phyloP scores from a whole-genome alignment of 1,284 basidiomycete genomes.

The Moesziomyces aphidis region DNA sequence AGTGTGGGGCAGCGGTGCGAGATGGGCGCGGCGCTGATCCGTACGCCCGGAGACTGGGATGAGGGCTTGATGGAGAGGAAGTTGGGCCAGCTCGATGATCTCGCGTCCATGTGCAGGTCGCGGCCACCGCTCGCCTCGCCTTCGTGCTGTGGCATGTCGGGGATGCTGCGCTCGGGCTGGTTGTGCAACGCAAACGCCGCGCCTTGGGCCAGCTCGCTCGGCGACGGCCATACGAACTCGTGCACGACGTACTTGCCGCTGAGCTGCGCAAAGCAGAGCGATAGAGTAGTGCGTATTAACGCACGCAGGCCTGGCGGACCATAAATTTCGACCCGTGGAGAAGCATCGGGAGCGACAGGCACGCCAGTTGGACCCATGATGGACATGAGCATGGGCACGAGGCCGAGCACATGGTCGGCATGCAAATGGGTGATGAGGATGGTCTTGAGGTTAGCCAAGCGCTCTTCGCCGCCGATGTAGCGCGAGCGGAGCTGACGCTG shows the following conservation, averaged over 20 bases:
- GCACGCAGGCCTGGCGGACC: slow-evolving; percentile 63
- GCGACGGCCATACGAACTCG: slow-evolving; percentile 60
- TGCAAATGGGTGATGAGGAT: slow-evolving; percentile 66
- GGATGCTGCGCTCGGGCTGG: slow-evolving; percentile 35
- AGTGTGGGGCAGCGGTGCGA: slow-evolving; percentile 63
- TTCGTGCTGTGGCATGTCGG: slow-evolving; percentile 55
- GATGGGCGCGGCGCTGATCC: slow-evolving; percentile 63
- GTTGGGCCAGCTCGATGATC: slow-evolving; percentile 55
- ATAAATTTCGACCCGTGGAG: slow-evolving; percentile 57
- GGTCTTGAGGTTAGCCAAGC: slow-evolving; percentile 55
- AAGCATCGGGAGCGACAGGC: slow-evolving; percentile 10
- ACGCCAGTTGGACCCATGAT: slow-evolving; percentile 59
- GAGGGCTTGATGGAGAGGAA: slow-evolving; percentile 43
- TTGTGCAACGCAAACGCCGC: slow-evolving; percentile 23
- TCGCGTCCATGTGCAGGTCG: slow-evolving; percentile 52
- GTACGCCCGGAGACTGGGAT: slow-evolving; percentile 31
- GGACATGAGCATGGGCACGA: slow-evolving; percentile 63
- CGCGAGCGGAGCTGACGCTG: slow-evolving; percentile 59
- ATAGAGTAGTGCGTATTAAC: slow-evolving; percentile 58
- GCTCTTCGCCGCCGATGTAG: slow-evolving; percentile 56
- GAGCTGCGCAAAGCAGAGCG: slow-evolving; percentile 61
- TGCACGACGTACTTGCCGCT: slow-evolving; percentile 62
- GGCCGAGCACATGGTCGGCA: slow-evolving; percentile 61
- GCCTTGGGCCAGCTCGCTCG: slow-evolving; percentile 6
- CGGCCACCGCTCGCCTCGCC: slow-evolving; percentile 54